Evolutionary conservation across 2,329 filamentous ascomycete genomes (phyloP), one percentile per base, ranked within the genome.

Genomic region (Pestalotiopsis sp.): DNA sequence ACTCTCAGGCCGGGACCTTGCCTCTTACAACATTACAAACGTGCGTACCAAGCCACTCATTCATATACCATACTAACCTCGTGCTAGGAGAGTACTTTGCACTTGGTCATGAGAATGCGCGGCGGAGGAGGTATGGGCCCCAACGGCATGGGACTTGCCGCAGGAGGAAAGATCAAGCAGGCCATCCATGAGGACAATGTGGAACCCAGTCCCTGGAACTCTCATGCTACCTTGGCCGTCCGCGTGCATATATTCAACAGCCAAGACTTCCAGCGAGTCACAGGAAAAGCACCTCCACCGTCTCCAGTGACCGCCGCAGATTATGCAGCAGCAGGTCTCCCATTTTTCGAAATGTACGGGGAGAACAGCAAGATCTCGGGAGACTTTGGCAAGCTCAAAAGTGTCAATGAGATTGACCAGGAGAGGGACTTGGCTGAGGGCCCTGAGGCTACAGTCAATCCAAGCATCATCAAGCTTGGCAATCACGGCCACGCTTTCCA

Each of bases 221-320:
- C 31, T 4, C 62, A 67, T n/a, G 57, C 58, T 11, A 75, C 72
- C 1, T 69, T 73, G 7, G 67, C 69, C 1, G 69, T 76, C 9
- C 63, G 70, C 0, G 77, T 82, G 1, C 80, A 83, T 62, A 78
- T 83, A 12, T 74, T 84, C 56, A 81, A 83, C 73, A 77, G 75
- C 1, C 63, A 63, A 0, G 56, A 65, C 14, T 84, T 83, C 72
- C 65, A 73, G 1, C 25, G 68, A 1, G 72, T 83, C 56, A 84
- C 81, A 3, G 81, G 82, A 2, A 52, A 67, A 0, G n/a, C 68
- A 0, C 76, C 80, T 1, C 82, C 80, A 5, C 60, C 69, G 0
- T 76, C 75, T 2, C 82, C 82, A 0, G 73, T 85, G 65, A 72
- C 17, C 4, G 62, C 62, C 3, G 20, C 41, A 14, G 12, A 45